Percentiles rank a stretch among this genome's conserved stretches.
These are phyloP conservation scores for Polymyxa betae DNA, from an alignment of 208 protist genomes.

Conservation along the genomic window DNA sequence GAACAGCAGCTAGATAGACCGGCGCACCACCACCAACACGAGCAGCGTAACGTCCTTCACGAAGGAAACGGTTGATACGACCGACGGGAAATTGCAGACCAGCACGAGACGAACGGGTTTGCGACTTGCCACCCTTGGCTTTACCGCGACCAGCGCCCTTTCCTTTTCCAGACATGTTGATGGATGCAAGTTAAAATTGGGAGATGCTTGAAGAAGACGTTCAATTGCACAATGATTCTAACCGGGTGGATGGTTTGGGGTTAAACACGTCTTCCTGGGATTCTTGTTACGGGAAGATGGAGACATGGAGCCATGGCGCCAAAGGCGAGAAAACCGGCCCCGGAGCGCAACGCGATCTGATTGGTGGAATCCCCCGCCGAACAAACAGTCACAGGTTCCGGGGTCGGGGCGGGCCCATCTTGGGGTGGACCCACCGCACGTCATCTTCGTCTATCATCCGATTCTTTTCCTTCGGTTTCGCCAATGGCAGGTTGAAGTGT, in stretches of 20 bases:
- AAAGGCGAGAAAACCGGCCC: too few species aligned
- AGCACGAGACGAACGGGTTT: slow-evolving; percentile 86
- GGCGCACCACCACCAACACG: slow-evolving; percentile 94
- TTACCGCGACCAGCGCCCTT: slow-evolving; percentile 56
- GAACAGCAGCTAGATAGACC: slow-evolving; percentile 96
- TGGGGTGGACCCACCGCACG: too few species aligned
- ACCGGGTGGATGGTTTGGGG: neutral
- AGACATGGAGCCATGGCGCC: too few species aligned
- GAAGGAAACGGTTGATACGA: slow-evolving; percentile 91
- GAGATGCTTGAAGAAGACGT: neutral
- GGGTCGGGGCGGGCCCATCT: too few species aligned
- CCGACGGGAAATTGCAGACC: slow-evolving; percentile 98
- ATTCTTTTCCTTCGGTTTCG: too few species aligned
- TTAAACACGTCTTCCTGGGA: too few species aligned
- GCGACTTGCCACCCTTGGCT: slow-evolving; percentile 45
- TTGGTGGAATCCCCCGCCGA: neutral
- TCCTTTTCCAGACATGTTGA: slow-evolving; percentile 55
- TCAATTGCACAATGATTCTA: neutral
- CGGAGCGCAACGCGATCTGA: neutral
- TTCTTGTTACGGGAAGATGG: too few species aligned
- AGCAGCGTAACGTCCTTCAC: slow-evolving; percentile 90
- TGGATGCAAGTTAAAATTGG: neutral
- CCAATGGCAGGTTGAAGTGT: too few species aligned
- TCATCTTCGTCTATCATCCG: too few species aligned
- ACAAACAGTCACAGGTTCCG: neutral